Percentiles rank a stretch among this genome's conserved stretches.
phyloP scores from a whole-genome alignment of 148 eudicot species.

The Rheum nobile region DNA sequence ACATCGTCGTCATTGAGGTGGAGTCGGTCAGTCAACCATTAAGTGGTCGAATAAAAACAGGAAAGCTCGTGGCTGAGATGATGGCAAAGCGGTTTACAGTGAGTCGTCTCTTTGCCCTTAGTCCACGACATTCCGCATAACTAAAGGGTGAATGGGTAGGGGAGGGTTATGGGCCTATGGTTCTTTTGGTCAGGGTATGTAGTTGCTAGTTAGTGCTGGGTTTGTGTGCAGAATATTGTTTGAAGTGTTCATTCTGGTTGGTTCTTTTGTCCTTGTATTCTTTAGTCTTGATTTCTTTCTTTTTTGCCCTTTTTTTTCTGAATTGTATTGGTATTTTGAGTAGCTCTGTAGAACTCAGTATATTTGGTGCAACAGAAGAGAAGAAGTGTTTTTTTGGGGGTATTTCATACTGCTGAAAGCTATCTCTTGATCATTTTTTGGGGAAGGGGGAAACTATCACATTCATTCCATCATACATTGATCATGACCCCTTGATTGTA shows the following conservation, averaged over 20 bases:
- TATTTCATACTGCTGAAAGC: neutral
- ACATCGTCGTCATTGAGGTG: neutral
- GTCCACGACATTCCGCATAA: neutral
- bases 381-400: neutral
- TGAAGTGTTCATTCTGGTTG: constrained; percentile 1
- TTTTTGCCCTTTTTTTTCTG: neutral
- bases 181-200: neutral
- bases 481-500: neutral
- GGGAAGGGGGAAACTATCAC: neutral
- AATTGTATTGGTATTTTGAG: neutral
- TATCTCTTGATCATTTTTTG: neutral
- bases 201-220: neutral
- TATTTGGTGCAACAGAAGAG: neutral
- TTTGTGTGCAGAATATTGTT: constrained; percentile 4
- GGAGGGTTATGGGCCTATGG: neutral
- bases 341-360: constrained; percentile 4
- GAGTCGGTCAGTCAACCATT: constrained; percentile 4
- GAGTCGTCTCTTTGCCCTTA: neutral
- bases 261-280: constrained; percentile 1
- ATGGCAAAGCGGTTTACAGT: neutral
- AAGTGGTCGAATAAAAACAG: neutral
- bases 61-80: neutral
- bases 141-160: neutral
- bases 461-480: neutral
- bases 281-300: neutral